Evolutionary conservation across 495 filamentous ascomycete species (phyloP).

Genomic region (Podospora pseudopauciseta): DNA sequence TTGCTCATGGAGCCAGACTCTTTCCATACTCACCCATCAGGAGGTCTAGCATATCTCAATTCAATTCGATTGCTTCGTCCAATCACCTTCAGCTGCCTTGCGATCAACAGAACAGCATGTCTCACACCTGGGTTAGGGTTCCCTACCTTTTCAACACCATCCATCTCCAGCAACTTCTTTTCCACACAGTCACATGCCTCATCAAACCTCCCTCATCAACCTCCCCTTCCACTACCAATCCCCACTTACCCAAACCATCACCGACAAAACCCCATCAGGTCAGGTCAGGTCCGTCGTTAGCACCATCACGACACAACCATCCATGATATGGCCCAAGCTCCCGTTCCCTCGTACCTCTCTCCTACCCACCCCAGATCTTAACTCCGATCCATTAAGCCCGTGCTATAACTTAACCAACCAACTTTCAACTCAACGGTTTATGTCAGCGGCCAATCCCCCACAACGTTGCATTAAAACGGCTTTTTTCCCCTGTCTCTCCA

Average conservation of each 20-base stretch:
- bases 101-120: not conserved
- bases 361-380: not conserved
- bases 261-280: too few species aligned
- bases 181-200: not conserved
- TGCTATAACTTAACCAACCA: not conserved
- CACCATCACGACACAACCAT: too few species aligned
- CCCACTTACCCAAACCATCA: too few species aligned
- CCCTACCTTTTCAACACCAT: not conserved
- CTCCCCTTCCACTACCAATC: too few species aligned
- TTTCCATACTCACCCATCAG: too few species aligned
- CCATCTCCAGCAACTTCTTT: not conserved
- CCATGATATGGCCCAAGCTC: too few species aligned
- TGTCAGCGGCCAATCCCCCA: not conserved
- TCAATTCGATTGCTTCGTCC: too few species aligned
- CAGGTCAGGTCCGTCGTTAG: too few species aligned
- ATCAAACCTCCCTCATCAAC: not conserved
- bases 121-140: not conserved
- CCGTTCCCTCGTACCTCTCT: too few species aligned
- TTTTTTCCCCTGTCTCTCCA: not conserved
- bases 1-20: too few species aligned
- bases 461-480: not conserved
- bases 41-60: too few species aligned
- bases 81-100: too few species aligned
- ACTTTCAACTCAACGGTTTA: not conserved
- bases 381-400: not conserved